Percentiles rank a stretch among this genome's conserved stretches.
phyloP scores from a whole-genome alignment of 768 basidiomycete genomes.

The Termitomyces sp. region DNA sequence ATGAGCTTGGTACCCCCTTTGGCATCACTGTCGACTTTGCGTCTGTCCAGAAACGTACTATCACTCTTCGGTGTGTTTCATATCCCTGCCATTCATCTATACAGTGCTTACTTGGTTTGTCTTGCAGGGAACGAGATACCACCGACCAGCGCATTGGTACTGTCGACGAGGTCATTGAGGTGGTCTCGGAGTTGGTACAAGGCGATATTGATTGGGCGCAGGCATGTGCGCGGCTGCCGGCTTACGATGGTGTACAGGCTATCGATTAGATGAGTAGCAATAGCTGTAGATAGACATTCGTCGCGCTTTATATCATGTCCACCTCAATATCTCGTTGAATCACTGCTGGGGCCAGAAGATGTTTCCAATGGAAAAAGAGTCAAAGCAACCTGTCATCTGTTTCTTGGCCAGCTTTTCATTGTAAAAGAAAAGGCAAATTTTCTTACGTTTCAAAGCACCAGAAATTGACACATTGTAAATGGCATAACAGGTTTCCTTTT shows the following conservation, averaged over 20 bases:
- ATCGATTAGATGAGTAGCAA: slow-evolving; percentile 36
- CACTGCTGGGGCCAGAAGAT: too few relatives aligned
- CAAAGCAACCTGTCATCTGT: too few relatives aligned
- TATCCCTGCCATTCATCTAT: neutral
- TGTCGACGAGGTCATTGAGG: slow-evolving; percentile 83
- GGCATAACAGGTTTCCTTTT: too few relatives aligned
- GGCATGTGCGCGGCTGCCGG: slow-evolving; percentile 65
- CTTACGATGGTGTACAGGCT: slow-evolving; percentile 89
- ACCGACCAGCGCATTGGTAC: slow-evolving; percentile 88
- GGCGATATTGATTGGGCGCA: slow-evolving; percentile 74
- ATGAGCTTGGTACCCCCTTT: slow-evolving; percentile 97
- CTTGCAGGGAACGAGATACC: slow-evolving; percentile 83
- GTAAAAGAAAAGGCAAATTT: too few relatives aligned
- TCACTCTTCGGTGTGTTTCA: slow-evolving; percentile 80
- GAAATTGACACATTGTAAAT: too few relatives aligned
- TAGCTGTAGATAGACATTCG: neutral
- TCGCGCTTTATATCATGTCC: neutral
- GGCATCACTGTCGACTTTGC: slow-evolving; percentile 97
- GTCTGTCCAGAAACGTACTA: slow-evolving; percentile 83
- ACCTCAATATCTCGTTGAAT: neutral
- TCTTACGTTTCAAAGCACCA: too few relatives aligned
- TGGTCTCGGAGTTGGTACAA: slow-evolving; percentile 73
- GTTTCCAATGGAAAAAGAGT: too few relatives aligned
- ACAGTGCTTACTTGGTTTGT: neutral
- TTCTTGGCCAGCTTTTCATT: too few relatives aligned